Base-by-base conservation (phyloP, 352 stramenopile species). In the Pythium utonaiense region DNA sequence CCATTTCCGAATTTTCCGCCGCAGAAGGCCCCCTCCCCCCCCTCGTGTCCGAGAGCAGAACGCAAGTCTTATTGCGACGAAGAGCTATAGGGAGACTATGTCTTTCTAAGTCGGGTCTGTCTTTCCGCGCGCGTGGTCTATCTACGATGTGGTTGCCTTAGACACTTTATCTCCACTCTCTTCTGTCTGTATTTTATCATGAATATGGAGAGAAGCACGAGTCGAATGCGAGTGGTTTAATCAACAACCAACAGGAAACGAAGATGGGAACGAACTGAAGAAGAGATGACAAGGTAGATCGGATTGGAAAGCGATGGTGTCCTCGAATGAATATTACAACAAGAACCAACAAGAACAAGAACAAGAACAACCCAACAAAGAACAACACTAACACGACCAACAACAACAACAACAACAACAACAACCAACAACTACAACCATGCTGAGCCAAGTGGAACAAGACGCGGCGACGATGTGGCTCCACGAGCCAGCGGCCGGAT, bases 21-120 rank as follows among this genome's bases (percentile, higher is more conserved):
- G 78, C 81, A 79, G 68, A 62, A 78, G 71, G 75, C 77, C 77
- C 77, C 80, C 75, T 74, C 65, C 74, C 78, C 77, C 53, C 48
- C 9, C 62, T 66, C 64, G 27, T 65, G 69, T 62, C 73, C 73
- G 58, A 77, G 72, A 83, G 72, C 70, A 78, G 77, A 33, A 45
- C 60, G 78, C 80, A 88, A 74, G 67, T 81, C 59, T 74, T 47
- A 47, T 47, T 75, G 80, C 83, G 74, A 88, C 78, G 71, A 88
- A 75, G 74, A 75, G 54, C 82, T 77, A 62, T 79, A 86, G 78
- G 78, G 74, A 89, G 80, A 88, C 81, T 73, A 91, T 91, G 81
- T 88, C 81, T 91, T 91, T 91, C 81, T 91, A 91, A 91, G 79
- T 89, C 83, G 81, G 78, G 53, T 80, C 63, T 75, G 67, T 75